A percentile compares a stretch with the other conserved stretches of the same genome.
These are phyloP conservation scores for Termitomyces eurrhizus DNA, from an alignment of 768 basidiomycete species.

Conservation along the genomic window DNA sequence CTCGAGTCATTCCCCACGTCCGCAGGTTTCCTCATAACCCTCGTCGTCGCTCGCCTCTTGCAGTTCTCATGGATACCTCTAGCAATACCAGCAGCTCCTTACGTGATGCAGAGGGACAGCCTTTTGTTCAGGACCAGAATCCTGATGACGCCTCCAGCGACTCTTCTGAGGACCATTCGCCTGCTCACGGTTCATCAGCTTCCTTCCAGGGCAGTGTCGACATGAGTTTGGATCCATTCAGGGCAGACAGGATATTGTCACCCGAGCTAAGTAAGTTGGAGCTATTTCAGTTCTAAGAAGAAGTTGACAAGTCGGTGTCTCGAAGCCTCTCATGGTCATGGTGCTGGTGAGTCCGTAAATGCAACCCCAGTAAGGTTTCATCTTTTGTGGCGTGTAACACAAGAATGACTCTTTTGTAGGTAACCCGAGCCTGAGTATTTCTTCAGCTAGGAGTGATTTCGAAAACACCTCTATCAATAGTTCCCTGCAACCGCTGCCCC, in stretches of 20 bases:
- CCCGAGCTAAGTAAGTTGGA: background rate
- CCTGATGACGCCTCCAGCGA: background rate
- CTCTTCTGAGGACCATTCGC: background rate
- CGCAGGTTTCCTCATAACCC: background rate
- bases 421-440: background rate
- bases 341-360: background rate
- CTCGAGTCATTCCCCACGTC: background rate
- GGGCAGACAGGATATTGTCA: background rate
- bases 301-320: background rate
- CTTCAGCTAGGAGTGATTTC: background rate
- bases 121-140: background rate
- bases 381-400: background rate
- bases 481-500: background rate
- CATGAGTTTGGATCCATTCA: background rate
- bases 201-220: background rate
- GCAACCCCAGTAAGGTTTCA: background rate
- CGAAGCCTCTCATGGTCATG: background rate
- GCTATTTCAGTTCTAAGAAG: background rate
- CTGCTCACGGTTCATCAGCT: background rate
- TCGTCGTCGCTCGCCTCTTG: constrained; percentile 4
- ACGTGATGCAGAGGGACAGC: background rate
- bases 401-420: background rate
- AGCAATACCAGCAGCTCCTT: background rate
- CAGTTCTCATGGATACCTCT: constrained; percentile 3
- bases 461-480: background rate